Percentiles rank a stretch among this genome's conserved stretches.
phyloP scores from a whole-genome alignment of 208 protist species.

The Crithidia expoeki region DNA sequence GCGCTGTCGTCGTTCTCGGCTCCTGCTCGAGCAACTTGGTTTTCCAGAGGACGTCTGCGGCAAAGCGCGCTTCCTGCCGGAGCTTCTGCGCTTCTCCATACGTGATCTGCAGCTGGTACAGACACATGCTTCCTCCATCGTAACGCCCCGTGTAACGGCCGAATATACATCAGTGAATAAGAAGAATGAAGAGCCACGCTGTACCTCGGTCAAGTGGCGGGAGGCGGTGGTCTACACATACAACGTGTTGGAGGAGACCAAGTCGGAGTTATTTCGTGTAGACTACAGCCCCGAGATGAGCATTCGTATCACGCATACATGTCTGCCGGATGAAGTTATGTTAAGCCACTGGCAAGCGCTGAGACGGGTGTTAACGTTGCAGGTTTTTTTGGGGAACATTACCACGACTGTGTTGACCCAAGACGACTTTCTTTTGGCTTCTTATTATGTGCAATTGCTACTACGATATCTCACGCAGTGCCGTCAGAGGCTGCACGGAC shows the following conservation, averaged over 20 bases:
- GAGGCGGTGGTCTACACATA: conserved; percentile 38
- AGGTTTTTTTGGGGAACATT: conserved; percentile 36
- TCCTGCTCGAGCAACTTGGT: conserved; percentile 26
- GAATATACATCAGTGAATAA: not conserved
- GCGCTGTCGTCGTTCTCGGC: not conserved
- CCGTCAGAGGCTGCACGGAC: conserved; percentile 28
- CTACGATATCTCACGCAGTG: conserved; percentile 21
- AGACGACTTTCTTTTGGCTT: conserved; percentile 43
- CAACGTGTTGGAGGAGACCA: conserved; percentile 32
- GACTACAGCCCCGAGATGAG: conserved; percentile 47
- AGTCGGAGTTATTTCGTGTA: conserved; percentile 40
- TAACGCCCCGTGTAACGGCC: not conserved
- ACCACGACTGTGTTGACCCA: conserved; percentile 41
- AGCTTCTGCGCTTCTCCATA: conserved; percentile 33
- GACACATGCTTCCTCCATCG: not conserved
- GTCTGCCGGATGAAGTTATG: conserved; percentile 3
- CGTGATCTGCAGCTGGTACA: conserved; percentile 37
- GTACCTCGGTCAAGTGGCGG: conserved; percentile 32
- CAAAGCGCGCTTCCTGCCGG: conserved; percentile 36
- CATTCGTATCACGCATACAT: conserved; percentile 28
- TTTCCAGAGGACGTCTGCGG: conserved; percentile 26
- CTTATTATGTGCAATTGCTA: conserved; percentile 34
- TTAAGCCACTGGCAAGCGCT: conserved; percentile 17
- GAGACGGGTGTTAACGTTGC: conserved; percentile 26
- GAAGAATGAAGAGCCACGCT: not conserved